Conservation (phyloP, 148 eudicot genomes). For the Limonium bicolor region DNA sequence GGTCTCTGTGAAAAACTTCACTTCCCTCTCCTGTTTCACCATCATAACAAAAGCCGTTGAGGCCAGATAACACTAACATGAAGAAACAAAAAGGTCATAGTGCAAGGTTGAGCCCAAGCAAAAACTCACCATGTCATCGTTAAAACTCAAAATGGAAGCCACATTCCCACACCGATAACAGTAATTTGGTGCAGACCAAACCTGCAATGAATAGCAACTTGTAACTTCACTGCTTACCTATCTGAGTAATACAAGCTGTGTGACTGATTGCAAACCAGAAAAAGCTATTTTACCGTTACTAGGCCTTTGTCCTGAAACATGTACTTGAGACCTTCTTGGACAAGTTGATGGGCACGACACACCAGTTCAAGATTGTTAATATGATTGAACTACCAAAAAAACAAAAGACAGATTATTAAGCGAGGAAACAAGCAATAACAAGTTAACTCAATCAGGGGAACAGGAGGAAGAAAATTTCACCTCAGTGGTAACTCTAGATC, state of each 20-base stretch:
- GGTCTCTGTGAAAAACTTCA: slow-evolving; percentile 97
- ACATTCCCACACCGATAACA: slow-evolving; percentile 99
- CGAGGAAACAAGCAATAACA: no score
- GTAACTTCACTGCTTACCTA: no score
- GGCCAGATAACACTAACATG: not conserved
- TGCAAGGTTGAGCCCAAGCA: no score
- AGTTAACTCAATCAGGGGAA: no score
- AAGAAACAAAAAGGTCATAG: not conserved
- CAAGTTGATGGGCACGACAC: slow-evolving; percentile 99
- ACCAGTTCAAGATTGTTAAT: slow-evolving; percentile 94
- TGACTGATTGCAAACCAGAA: no score
- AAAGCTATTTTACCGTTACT: slow-evolving; percentile 50
- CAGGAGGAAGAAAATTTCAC: no score
- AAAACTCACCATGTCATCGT: slow-evolving; percentile 76
- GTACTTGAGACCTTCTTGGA: slow-evolving; percentile 98
- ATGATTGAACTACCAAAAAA: slow-evolving; percentile 73
- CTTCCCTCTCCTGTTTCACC: slow-evolving; percentile 80
- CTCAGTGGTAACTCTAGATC: slow-evolving; percentile 96
- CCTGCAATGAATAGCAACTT: slow-evolving; percentile 44
- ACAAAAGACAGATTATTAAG: no score
- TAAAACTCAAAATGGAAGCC: slow-evolving; percentile 99
- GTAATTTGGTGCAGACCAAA: slow-evolving; percentile 99
- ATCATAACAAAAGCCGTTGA: not conserved
- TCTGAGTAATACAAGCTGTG: no score
- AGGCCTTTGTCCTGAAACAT: slow-evolving; percentile 99